A percentile compares a stretch with the other conserved stretches of the same genome.
These are phyloP conservation scores for Rhizopus stolonifer DNA, from an alignment of 371 early-diverging fungal species.

Conservation along the genomic window DNA sequence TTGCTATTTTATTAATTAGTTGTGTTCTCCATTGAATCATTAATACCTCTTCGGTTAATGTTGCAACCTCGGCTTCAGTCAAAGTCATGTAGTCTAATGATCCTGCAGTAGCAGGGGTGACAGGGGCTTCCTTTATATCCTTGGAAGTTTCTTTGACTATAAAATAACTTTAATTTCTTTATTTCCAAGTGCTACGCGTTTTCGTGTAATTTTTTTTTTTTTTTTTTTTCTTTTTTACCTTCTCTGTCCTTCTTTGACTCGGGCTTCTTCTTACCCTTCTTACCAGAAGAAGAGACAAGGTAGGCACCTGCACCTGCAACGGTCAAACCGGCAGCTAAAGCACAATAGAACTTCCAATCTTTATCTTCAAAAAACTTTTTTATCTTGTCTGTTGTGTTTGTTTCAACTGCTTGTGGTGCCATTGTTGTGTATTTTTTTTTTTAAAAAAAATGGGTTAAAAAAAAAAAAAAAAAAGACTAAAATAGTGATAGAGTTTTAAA, in stretches of 20 bases:
- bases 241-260: slow-evolving; percentile 20
- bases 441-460: neutral
- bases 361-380: slow-evolving; percentile 70
- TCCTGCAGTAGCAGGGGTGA: slow-evolving; percentile 24
- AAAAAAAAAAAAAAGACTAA: neutral
- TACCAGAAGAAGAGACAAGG: slow-evolving; percentile 48
- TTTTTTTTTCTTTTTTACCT: slow-evolving; percentile 2
- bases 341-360: slow-evolving; percentile 79
- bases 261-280: slow-evolving; percentile 26
- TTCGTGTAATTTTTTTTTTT: neutral
- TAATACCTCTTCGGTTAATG: slow-evolving; percentile 51
- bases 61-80: slow-evolving; percentile 61
- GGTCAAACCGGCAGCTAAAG: slow-evolving; percentile 64
- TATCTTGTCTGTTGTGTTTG: slow-evolving; percentile 30
- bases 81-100: slow-evolving; percentile 48
- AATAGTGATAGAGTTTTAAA: slow-evolving; percentile 1
- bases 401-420: neutral
- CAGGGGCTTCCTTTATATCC: slow-evolving; percentile 6
- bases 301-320: slow-evolving; percentile 70
- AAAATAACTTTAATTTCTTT: neutral
- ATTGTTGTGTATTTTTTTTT: too few species aligned
- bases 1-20: slow-evolving; percentile 45
- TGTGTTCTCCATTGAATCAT: too few species aligned
- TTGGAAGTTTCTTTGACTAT: slow-evolving; percentile 6
- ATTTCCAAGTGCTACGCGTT: too few species aligned